phyloP scores from a whole-genome alignment of 805 yeast species.

The Ogataea neopini region DNA sequence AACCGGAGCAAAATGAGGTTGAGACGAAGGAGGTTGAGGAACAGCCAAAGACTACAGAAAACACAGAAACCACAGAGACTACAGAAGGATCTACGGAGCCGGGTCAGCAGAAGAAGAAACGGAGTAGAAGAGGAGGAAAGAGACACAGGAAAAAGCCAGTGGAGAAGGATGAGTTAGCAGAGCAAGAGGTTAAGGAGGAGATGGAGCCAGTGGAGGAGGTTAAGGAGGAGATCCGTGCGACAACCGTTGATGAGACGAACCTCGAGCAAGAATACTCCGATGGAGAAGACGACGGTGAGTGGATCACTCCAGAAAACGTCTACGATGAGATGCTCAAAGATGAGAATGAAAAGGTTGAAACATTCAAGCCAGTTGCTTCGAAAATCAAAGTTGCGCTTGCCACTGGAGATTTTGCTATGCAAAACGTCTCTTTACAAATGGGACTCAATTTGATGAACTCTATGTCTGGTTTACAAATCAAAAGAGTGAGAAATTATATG shows the following conservation, averaged over 20 bases:
- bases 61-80: no score
- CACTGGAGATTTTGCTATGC: conserved; percentile 97
- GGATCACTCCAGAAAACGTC: conserved; percentile 92
- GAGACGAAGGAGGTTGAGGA: conserved; percentile 12
- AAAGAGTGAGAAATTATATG: conserved; percentile 87
- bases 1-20: not conserved
- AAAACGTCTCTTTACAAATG: conserved; percentile 89
- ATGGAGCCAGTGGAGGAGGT: conserved; percentile 1
- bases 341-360: conserved; percentile 57
- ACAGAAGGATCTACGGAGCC: conserved; percentile 4
- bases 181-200: conserved; percentile 9
- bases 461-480: conserved; percentile 80
- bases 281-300: conserved; percentile 79
- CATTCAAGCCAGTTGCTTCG: conserved; percentile 34
- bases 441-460: conserved; percentile 86
- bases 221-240: conserved; percentile 1
- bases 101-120: conserved; percentile 36
- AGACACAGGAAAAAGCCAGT: conserved; percentile 55
- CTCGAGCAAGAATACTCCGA: conserved; percentile 51
- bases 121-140: conserved; percentile 64
- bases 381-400: conserved; percentile 79
- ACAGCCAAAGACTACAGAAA: conserved; percentile 9
- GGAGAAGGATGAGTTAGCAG: conserved; percentile 3
- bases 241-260: conserved; percentile 11
- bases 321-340: conserved; percentile 69